phyloP scores from a whole-genome alignment of 2,329 filamentous ascomycete species.

The Trichoderma sp. region DNA sequence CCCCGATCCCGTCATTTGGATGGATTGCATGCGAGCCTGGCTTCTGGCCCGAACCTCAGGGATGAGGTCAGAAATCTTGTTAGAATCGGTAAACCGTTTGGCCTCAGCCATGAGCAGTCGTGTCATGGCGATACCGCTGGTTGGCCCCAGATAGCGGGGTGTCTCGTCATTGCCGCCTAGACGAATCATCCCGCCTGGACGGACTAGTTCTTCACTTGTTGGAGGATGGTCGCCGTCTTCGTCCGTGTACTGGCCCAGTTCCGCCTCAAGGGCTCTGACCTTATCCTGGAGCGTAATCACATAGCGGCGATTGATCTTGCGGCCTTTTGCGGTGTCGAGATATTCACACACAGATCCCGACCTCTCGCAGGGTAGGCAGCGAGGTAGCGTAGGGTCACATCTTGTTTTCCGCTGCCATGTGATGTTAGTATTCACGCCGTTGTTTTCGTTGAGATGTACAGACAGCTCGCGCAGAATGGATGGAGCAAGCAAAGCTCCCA shows the following conservation, averaged over 20 bases:
- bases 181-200: slow-evolving; percentile 80
- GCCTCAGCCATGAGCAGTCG: slow-evolving; percentile 94
- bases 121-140: slow-evolving; percentile 94
- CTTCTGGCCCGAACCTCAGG: slow-evolving; percentile 68
- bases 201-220: slow-evolving; percentile 81
- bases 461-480: not conserved
- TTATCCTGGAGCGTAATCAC: slow-evolving; percentile 89
- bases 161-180: slow-evolving; percentile 84
- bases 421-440: not conserved
- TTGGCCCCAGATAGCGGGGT: slow-evolving; percentile 86
- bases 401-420: slow-evolving; percentile 79
- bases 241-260: slow-evolving; percentile 76
- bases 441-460: not conserved
- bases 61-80: slow-evolving; percentile 89
- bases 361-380: slow-evolving; percentile 89
- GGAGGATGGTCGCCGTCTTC: slow-evolving; percentile 70
- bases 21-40: slow-evolving; percentile 58
- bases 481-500: not conserved
- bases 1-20: slow-evolving; percentile 51
- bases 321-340: slow-evolving; percentile 84
- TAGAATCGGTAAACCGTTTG: slow-evolving; percentile 87
- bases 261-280: slow-evolving; percentile 77
- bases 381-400: slow-evolving; percentile 90
- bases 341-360: slow-evolving; percentile 93
- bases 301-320: slow-evolving; percentile 86